Evolutionary conservation across 257 asterid genomes (phyloP).

Genomic region (Gardenia jasminoides): DNA sequence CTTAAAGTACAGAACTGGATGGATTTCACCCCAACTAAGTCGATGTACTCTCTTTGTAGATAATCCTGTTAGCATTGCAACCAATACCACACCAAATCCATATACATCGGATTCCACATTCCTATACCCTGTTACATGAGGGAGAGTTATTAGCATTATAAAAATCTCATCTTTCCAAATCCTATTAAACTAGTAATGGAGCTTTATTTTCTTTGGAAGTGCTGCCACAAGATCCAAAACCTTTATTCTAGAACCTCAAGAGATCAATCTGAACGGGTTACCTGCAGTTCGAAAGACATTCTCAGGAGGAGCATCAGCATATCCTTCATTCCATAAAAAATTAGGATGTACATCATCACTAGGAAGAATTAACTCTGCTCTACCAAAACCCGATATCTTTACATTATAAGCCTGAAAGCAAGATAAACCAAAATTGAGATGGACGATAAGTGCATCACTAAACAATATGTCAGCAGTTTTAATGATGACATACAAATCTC

Average conservation of each 20-base stretch:
- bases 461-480: background rate
- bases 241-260: too few species aligned
- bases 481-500: background rate
- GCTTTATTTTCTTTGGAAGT: slow-evolving; percentile 3
- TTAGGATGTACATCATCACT: slow-evolving; percentile 49
- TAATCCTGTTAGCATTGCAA: slow-evolving; percentile 62
- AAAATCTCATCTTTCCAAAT: background rate
- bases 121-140: slow-evolving; percentile 5
- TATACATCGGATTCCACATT: slow-evolving; percentile 52
- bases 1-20: slow-evolving; percentile 50
- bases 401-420: slow-evolving; percentile 48
- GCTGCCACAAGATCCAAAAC: background rate
- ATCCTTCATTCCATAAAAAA: slow-evolving; percentile 52
- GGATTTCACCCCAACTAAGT: slow-evolving; percentile 33
- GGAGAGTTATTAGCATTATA: slow-evolving; percentile 6
- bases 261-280: slow-evolving; percentile 30
- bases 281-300: slow-evolving; percentile 26
- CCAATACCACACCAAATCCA: slow-evolving; percentile 59
- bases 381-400: slow-evolving; percentile 63
- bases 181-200: background rate
- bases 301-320: slow-evolving; percentile 71
- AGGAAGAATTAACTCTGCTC: slow-evolving; percentile 53
- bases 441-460: background rate
- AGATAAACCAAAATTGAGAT: background rate
- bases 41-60: slow-evolving; percentile 45